Conservation (phyloP, 148 eudicot species). For the Oxyria digyna region DNA sequence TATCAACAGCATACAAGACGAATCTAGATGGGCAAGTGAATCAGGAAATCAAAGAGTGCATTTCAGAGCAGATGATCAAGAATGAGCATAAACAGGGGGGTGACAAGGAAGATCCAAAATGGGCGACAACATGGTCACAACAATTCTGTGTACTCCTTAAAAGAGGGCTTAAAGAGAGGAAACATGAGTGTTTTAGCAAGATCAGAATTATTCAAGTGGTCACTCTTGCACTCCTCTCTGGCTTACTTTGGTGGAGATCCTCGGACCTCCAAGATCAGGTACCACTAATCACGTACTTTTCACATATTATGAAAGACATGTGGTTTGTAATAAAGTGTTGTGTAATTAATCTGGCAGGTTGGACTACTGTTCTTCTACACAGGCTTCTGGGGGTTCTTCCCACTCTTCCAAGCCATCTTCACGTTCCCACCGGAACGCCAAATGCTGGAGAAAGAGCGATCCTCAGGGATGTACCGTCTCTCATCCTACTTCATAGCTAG, state of each 20-base stretch:
- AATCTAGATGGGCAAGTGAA: slow-evolving; percentile 30
- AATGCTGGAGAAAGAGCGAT: slow-evolving; percentile 58
- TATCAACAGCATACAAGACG: slow-evolving; percentile 33
- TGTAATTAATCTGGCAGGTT: slow-evolving; percentile 36
- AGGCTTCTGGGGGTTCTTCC: slow-evolving; percentile 80
- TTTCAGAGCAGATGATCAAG: not conserved
- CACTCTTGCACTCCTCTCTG: slow-evolving; percentile 33
- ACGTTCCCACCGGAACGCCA: slow-evolving; percentile 69
- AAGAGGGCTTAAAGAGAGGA: slow-evolving; percentile 64
- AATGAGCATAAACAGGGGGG: not conserved
- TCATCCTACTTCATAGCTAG: slow-evolving; percentile 64
- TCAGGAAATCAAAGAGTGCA: slow-evolving; percentile 18
- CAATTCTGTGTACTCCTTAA: slow-evolving; percentile 41
- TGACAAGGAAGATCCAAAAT: slow-evolving; percentile 11
- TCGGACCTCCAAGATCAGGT: slow-evolving; percentile 39
- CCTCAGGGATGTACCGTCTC: slow-evolving; percentile 81
- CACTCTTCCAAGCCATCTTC: slow-evolving; percentile 70
- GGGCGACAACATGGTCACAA: slow-evolving; percentile 74
- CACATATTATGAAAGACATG: too few relatives aligned
- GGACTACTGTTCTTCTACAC: slow-evolving; percentile 66
- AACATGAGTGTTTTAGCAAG: slow-evolving; percentile 43
- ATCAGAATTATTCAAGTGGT: slow-evolving; percentile 43
- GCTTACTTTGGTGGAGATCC: slow-evolving; percentile 70
- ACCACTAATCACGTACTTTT: too few relatives aligned
- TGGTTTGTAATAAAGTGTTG: too few relatives aligned